Evolutionary conservation across 495 filamentous ascomycete species (phyloP).

Genomic region (Durotheca rogersii): DNA sequence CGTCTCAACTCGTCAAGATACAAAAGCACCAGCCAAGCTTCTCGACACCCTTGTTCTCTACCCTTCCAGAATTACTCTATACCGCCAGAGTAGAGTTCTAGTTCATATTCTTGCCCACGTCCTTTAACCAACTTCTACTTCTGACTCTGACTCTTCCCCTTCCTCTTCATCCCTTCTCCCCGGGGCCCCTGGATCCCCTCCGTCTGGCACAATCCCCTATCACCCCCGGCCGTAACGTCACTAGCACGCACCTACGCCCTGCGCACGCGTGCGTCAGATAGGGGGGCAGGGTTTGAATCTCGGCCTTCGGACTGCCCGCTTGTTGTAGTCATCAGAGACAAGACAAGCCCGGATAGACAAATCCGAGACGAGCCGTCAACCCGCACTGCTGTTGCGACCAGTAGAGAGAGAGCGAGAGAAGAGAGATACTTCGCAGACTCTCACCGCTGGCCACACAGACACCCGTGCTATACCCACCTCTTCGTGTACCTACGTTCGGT

Average conservation of each 20-base stretch:
- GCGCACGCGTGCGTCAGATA: no score
- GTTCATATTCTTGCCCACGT: conserved; percentile 7
- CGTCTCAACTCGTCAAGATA: no score
- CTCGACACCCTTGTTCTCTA: no score
- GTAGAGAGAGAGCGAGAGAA: no score
- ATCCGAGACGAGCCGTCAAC: conserved; percentile 16
- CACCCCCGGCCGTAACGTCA: conserved; percentile 9
- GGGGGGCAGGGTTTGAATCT: no score
- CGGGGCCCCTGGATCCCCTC: no score
- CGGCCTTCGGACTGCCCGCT: no score
- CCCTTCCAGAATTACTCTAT: conserved; percentile 17
- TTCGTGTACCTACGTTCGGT: conserved; percentile 7
- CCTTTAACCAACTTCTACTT: conserved; percentile 10
- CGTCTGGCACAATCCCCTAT: conserved; percentile 12
- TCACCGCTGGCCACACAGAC: conserved; percentile 3
- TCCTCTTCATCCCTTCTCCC: conserved; percentile 12
- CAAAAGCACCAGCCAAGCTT: no score
- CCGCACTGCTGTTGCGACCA: conserved; percentile 7
- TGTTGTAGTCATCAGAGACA: conserved; percentile 26
- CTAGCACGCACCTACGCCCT: no score
- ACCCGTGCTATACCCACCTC: conserved; percentile 3
- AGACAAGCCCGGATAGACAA: conserved; percentile 18
- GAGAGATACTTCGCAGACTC: neutral
- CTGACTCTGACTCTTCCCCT: conserved; percentile 1
- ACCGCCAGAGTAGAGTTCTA: conserved; percentile 14